Conservation (phyloP, 179 eudicot species). For the Amaranthus tricolor region DNA sequence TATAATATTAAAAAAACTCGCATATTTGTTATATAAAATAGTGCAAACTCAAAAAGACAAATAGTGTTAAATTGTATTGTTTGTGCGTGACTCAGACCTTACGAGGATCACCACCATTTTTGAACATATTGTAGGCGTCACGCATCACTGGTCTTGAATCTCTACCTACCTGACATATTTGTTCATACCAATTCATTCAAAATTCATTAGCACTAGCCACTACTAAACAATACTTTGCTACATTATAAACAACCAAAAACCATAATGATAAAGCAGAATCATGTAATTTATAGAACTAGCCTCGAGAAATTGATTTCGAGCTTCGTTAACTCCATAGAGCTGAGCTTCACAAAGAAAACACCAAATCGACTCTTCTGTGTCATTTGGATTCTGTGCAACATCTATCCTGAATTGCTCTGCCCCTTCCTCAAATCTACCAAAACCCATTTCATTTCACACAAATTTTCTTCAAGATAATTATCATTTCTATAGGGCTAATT, state of each 20-base stretch:
- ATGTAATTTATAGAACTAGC: conserved; percentile 11
- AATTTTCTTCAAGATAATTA: not conserved
- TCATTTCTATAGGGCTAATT: not conserved
- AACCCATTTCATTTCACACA: not conserved
- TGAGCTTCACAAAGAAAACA: conserved; percentile 43
- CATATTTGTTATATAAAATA: too few species aligned
- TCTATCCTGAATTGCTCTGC: conserved; percentile 35
- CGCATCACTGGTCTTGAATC: conserved; percentile 90
- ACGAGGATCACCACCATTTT: conserved; percentile 85
- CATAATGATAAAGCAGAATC: not conserved
- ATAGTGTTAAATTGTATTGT: too few species aligned
- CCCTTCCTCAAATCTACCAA: conserved; percentile 36
- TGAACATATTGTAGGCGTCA: conserved; percentile 66
- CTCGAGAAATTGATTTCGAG: conserved; percentile 31
- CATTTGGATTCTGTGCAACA: conserved; percentile 40
- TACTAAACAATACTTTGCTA: not conserved
- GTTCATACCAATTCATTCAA: not conserved
- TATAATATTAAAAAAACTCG: too few species aligned
- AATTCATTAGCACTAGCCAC: not conserved
- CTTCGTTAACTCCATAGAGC: conserved; percentile 34
- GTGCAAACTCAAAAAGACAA: too few species aligned
- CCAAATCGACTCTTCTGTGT: conserved; percentile 41
- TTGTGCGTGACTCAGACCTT: conserved; percentile 39
- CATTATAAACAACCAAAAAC: not conserved
- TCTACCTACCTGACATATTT: conserved; percentile 53